Conservation (phyloP, 257 asterid genomes). For the Solanum sitiens region DNA sequence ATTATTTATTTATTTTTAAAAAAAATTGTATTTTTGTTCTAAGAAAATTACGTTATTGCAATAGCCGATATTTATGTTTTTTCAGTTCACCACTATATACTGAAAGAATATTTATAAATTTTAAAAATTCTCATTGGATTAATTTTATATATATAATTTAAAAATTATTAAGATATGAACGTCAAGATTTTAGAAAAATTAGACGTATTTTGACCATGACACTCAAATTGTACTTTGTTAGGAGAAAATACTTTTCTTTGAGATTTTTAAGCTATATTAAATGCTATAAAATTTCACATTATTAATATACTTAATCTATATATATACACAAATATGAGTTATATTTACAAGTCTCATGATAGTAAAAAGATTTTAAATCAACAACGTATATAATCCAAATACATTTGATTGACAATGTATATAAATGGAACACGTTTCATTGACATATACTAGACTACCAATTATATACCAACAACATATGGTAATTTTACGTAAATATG, state of each 20-base stretch:
- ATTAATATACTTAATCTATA: too few relatives aligned
- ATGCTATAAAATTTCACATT: too few relatives aligned
- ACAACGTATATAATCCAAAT: background rate
- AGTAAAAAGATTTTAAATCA: too few relatives aligned
- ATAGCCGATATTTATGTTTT: too few relatives aligned
- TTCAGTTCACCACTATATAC: background rate
- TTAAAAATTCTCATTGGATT: background rate
- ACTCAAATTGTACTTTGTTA: background rate
- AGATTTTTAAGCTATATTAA: background rate
- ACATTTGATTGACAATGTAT: background rate
- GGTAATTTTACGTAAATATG: conserved; percentile 16
- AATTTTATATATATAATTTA: background rate
- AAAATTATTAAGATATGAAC: background rate
- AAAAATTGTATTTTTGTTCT: background rate
- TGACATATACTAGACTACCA: background rate
- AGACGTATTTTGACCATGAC: background rate
- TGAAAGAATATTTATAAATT: background rate
- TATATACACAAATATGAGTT: too few relatives aligned
- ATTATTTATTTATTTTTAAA: too few relatives aligned
- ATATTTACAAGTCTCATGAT: background rate
- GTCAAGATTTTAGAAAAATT: background rate
- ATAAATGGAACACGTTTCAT: background rate
- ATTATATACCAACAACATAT: background rate
- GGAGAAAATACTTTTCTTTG: background rate
- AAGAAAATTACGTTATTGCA: background rate